phyloP scores from a whole-genome alignment of 2,329 filamentous ascomycete genomes.

The Phyllosticta citribraziliensis region DNA sequence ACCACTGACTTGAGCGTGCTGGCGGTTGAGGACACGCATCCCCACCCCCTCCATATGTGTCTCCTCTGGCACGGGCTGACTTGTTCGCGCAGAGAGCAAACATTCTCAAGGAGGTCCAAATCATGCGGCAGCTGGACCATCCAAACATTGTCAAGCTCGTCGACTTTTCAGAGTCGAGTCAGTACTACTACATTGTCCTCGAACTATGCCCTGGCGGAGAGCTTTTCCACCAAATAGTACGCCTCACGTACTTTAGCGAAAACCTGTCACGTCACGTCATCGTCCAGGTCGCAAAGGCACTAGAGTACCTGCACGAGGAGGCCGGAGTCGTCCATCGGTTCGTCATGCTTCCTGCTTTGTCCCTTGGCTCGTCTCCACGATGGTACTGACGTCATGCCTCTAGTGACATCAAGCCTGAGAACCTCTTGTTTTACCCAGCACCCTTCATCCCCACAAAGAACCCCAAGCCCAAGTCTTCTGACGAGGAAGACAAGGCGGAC shows the following conservation, averaged over 20 bases:
- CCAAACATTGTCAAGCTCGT: constrained; percentile 92
- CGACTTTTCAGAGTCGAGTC: constrained; percentile 83
- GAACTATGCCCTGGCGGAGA: constrained; percentile 93
- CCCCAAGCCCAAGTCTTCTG: constrained; percentile 70
- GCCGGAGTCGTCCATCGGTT: constrained; percentile 95
- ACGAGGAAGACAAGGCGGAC: constrained; percentile 94
- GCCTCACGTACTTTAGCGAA: constrained; percentile 97
- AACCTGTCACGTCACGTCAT: constrained; percentile 92
- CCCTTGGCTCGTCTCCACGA: background rate
- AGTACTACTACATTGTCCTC: constrained; percentile 96
- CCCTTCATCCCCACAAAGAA: constrained; percentile 70
- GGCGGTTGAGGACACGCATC: constrained; percentile 6
- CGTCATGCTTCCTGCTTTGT: constrained; percentile 23
- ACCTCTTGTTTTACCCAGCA: constrained; percentile 83
- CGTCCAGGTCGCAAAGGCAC: constrained; percentile 82
- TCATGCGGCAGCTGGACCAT: constrained; percentile 94
- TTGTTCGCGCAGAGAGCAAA: constrained; percentile 66
- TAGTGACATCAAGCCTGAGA: constrained; percentile 97
- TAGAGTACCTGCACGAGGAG: constrained; percentile 90
- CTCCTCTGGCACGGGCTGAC: constrained; percentile 29
- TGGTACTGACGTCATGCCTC: constrained; percentile 27
- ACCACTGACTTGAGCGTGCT: constrained; percentile 20
- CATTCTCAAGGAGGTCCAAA: constrained; percentile 96
- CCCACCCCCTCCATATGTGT: constrained; percentile 11
- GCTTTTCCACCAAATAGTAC: constrained; percentile 96